Base-by-base conservation (phyloP, 2,329 filamentous ascomycete genomes). In the Neonectria sp. region DNA sequence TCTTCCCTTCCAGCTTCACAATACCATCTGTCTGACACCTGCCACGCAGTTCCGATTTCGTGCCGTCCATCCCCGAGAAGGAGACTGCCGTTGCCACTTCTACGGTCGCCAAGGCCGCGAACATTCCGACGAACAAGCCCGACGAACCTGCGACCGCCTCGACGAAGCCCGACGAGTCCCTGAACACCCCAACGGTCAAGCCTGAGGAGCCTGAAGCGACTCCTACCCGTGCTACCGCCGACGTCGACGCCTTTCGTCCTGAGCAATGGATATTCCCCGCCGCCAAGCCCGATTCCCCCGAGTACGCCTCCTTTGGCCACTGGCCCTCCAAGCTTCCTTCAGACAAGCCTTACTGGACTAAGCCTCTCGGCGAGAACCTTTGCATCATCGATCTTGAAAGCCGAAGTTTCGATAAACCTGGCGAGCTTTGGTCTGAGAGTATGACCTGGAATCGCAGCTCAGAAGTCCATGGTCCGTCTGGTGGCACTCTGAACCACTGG, bases 341-440 rank as follows among this genome's bases (percentile, higher is more conserved):
- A 1, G 40, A 45, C 7, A 45, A 45, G n/a, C 40, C 40, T 12
- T 45, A 45, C n/a, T 83, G 82, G 75, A 77, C 72, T 11, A 64
- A 79, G 37, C 63, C 75, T 11, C 68, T 84, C 45, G 79, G 81
- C 58, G 75, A 82, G 69, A 76, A 81, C 3, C 71, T 85, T 7
- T 84, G 82, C 78, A 83, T 85, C 68, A 81, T 85, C 68, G 83
- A 85, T 63, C 76, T 84, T 52, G 83, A 85, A 21, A 45, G 40
- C n/a, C 40, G 40, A 2, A 24, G n/a, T 9, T 45, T 45, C 9
- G 40, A 45, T 45, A 45, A 45, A 12, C 40, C 40, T 24, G 40
- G 40, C 40, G 8, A 45, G n/a, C 40, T 45, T 7, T 45, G 40
- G 40, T 45, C 40, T 45, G 40, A 45, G 40, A 45, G 40, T 24